A percentile compares a stretch with the other conserved stretches of the same genome.
These are phyloP conservation scores for Aspergillus clavatus DNA, from an alignment of 2,329 filamentous ascomycete species.

Conservation along the genomic window DNA sequence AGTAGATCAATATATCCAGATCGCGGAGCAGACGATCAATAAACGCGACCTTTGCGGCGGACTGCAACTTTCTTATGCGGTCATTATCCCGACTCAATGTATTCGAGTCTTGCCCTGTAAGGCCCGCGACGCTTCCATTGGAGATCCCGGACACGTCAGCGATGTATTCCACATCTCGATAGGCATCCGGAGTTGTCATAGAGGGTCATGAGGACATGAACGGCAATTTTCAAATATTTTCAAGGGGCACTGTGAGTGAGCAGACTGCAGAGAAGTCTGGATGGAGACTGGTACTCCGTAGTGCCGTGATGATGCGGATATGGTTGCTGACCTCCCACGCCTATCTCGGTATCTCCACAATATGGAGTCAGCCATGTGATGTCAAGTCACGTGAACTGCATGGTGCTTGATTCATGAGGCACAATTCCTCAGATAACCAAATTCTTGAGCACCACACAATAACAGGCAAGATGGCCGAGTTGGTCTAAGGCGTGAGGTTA, in stretches of 20 bases:
- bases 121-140: conserved; percentile 23
- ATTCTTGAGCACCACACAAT: conserved; percentile 9
- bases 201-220: conserved; percentile 41
- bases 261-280: background rate
- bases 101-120: conserved; percentile 12
- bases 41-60: conserved; percentile 41
- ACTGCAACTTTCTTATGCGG: conserved; percentile 32
- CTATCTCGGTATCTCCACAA: no score
- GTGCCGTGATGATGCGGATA: no score
- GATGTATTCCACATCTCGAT: conserved; percentile 45
- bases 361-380: background rate
- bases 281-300: no score
- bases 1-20: conserved; percentile 57
- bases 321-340: no score
- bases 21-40: conserved; percentile 54
- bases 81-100: conserved; percentile 19
- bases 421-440: background rate
- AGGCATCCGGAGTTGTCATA: conserved; percentile 45
- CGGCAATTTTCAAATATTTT: conserved; percentile 10
- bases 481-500: conserved; percentile 33
- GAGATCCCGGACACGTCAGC: conserved; percentile 42
- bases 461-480: conserved; percentile 31
- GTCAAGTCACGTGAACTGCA: background rate
- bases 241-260: background rate
- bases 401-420: background rate